Conservation (phyloP, 2,329 filamentous ascomycete genomes). For the Ophiostoma sp. region DNA sequence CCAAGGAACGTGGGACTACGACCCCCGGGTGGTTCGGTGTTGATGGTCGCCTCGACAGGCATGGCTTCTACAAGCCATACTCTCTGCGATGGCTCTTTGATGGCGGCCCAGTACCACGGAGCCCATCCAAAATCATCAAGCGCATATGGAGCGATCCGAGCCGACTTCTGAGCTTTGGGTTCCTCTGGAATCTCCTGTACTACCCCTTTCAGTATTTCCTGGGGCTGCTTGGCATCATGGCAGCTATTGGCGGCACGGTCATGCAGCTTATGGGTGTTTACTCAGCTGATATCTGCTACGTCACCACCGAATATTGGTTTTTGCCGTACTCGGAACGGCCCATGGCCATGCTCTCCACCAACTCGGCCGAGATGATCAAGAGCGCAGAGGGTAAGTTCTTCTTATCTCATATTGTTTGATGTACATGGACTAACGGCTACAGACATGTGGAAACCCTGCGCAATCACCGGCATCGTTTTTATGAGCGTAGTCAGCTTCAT, state of each 20-base stretch:
- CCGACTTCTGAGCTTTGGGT: conserved; percentile 17
- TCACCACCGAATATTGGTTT: conserved; percentile 27
- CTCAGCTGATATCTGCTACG: conserved; percentile 26
- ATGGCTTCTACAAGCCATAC: neutral
- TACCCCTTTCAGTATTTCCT: conserved; percentile 23
- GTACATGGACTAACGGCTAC: neutral
- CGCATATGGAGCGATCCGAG: neutral
- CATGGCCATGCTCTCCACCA: conserved; percentile 21
- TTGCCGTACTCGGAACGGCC: conserved; percentile 23
- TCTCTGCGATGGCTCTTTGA: neutral
- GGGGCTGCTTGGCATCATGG: conserved; percentile 41
- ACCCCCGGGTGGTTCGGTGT: neutral
- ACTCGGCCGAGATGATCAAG: neutral
- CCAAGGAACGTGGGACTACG: neutral
- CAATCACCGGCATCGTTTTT: conserved; percentile 28
- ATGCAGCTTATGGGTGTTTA: conserved; percentile 31
- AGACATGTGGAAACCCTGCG: conserved; percentile 28
- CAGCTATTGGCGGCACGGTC: conserved; percentile 28
- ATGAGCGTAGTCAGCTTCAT: conserved; percentile 29
- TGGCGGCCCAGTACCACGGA: neutral
- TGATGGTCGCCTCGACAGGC: neutral
- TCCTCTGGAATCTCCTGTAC: conserved; percentile 27
- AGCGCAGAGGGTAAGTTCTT: neutral
- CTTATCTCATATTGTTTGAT: neutral
- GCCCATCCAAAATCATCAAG: neutral